Base-by-base conservation (phyloP, 2,329 filamentous ascomycete species). In the Alternaria sp. region DNA sequence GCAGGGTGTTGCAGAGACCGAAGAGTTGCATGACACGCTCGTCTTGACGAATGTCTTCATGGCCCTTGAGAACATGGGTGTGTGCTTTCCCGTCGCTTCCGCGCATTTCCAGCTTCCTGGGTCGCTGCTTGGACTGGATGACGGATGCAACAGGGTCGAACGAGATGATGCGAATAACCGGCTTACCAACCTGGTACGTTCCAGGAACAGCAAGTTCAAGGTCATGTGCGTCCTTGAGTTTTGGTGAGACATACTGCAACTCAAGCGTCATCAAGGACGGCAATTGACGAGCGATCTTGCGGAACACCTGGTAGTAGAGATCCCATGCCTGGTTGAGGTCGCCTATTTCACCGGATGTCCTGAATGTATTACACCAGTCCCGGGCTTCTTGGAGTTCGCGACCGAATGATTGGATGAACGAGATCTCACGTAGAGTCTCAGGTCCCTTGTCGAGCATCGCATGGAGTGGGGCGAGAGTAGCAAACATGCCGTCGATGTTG, bases 21-120 rank as follows among this genome's bases (percentile, higher is more conserved):
- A 99, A 99, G 36, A 99, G 87, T 81, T 99, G 96, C 96, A 99
- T 99, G 71, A 99, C 96, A 81, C 96, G 91, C 82, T 99, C 96
- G 76, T 99, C 96, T 81, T 99, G 96, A 63, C 96, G 91, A 69
- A 99, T 97, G 84, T 99, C 96, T 82, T 99, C 96, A 75, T 99
- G 96, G n/a, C 96, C 96, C 84, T 99, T 99, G 73, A 99, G 88
- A 62, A 93, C 82, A 83, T 97, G 98, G 53, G 93, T 91, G 79
- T 97, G 97, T 4, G 89, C 88, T 65, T 87, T 88, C 61, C 96
- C 96, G 77, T 99, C 95, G 74, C 93, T 97, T 65, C 95, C 96
- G 75, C 90, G 90, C 73, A 96, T 88, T 62, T 90, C 93, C 72
- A 98, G 87, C 80, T 97, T 97, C 68, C 96, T 88, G 9, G 96